Percentiles rank a stretch among this genome's conserved stretches.
These are phyloP conservation scores for Chenopodium berlandieri DNA, from an alignment of 148 eudicot genomes.

Conservation along the genomic window DNA sequence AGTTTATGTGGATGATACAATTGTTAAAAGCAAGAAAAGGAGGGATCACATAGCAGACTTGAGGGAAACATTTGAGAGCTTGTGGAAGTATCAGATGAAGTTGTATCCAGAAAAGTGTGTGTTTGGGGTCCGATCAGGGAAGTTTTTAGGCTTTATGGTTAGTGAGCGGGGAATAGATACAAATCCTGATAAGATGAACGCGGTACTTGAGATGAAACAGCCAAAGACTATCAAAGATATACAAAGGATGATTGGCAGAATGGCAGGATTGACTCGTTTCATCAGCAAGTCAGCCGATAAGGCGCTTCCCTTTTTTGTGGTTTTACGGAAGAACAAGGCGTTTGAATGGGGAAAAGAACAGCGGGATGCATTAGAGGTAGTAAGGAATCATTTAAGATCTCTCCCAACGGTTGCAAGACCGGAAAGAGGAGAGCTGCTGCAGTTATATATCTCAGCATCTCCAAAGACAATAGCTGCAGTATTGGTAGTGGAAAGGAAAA, in stretches of 20 bases:
- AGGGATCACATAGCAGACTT: background rate
- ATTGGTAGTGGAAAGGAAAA: background rate
- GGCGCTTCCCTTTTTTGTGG: background rate
- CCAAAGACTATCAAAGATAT: too few relatives aligned
- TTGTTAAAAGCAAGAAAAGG: background rate
- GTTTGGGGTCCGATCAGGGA: background rate
- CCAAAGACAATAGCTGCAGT: background rate
- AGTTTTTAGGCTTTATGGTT: background rate
- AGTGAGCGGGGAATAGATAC: background rate
- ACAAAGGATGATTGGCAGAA: too few relatives aligned
- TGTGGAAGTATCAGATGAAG: background rate
- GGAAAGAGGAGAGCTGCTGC: background rate
- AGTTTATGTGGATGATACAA: background rate
- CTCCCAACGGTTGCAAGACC: background rate
- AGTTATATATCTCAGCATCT: background rate
- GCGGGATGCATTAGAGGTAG: background rate
- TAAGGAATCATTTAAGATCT: background rate
- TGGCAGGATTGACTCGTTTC: too few relatives aligned
- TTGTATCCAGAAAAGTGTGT: background rate
- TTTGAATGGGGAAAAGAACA: background rate
- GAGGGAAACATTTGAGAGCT: background rate
- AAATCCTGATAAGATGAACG: background rate
- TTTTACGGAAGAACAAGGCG: background rate
- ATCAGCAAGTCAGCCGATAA: background rate
- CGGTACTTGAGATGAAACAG: background rate